Percentiles rank a stretch among this genome's conserved stretches.
Evolutionary conservation across 2,329 filamentous ascomycete genomes (phyloP).

Genomic region (Fusarium xyrophilum): DNA sequence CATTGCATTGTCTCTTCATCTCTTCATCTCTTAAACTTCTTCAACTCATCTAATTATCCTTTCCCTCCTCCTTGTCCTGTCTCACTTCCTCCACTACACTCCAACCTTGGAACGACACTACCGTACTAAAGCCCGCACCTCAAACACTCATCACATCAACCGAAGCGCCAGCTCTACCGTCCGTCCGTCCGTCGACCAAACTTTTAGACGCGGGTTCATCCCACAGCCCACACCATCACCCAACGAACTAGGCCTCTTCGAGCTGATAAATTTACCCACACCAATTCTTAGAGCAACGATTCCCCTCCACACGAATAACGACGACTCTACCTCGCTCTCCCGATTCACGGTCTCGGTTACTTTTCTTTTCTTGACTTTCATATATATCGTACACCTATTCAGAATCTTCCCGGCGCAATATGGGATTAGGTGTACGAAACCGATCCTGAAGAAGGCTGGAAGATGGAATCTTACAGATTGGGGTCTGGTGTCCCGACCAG

Average conservation of each 20-base stretch:
- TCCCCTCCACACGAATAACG: conserved; percentile 41
- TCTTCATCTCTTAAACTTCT: neutral
- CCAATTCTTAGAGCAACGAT: conserved; percentile 26
- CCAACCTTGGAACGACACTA: conserved; percentile 22
- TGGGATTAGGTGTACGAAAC: conserved; percentile 27
- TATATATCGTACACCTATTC: conserved; percentile 21
- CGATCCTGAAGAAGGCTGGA: conserved; percentile 44
- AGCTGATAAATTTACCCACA: conserved; percentile 35
- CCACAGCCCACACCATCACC: conserved; percentile 38
- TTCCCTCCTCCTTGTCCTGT: conserved; percentile 1
- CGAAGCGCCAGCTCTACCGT: conserved; percentile 31
- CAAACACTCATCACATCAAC: conserved; percentile 33
- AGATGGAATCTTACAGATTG: conserved; percentile 53
- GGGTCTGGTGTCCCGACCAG: conserved; percentile 51
- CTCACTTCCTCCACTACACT: conserved; percentile 28
- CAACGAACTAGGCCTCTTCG: conserved; percentile 36
- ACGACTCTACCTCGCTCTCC: conserved; percentile 34
- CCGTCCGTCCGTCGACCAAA: conserved; percentile 17
- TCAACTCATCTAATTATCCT: conserved; percentile 8
- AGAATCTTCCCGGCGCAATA: conserved; percentile 24
- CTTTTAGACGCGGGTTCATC: conserved; percentile 37
- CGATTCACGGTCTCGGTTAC: conserved; percentile 28
- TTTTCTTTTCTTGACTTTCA: conserved; percentile 14
- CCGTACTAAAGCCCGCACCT: conserved; percentile 19
- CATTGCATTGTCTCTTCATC: neutral